Conservation (phyloP, 2,329 filamentous ascomycete species). For the Fusarium incarnatum region DNA sequence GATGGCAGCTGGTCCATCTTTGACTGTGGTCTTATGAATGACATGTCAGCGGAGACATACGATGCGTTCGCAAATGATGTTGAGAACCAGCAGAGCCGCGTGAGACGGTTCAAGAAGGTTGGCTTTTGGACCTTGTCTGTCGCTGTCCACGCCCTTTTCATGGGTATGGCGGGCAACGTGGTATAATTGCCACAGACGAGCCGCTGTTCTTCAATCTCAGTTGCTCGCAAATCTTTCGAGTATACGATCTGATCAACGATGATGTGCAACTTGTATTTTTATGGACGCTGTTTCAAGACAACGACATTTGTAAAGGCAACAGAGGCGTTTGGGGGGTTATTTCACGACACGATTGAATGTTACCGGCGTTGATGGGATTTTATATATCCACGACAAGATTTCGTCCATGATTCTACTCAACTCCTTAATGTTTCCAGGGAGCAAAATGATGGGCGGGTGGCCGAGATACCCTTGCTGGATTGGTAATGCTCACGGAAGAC, state of each 20-base stretch:
- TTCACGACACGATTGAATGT: slow-evolving; percentile 2
- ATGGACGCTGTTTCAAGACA: slow-evolving; percentile 6
- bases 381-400: slow-evolving; percentile 14
- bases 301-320: slow-evolving; percentile 30
- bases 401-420: slow-evolving; percentile 18
- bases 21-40: slow-evolving; percentile 93
- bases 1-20: slow-evolving; percentile 96
- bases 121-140: slow-evolving; percentile 96
- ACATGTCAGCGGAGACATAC: slow-evolving; percentile 93
- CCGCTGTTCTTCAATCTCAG: slow-evolving; percentile 18
- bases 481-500: slow-evolving; percentile 27
- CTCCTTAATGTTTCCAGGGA: slow-evolving; percentile 15
- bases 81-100: slow-evolving; percentile 86
- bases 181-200: slow-evolving; percentile 52
- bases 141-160: slow-evolving; percentile 91
- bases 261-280: slow-evolving; percentile 32
- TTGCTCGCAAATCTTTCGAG: slow-evolving; percentile 1
- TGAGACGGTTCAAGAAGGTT: slow-evolving; percentile 91
- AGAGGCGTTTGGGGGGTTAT: slow-evolving; percentile 35
- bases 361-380: slow-evolving; percentile 25
- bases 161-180: slow-evolving; percentile 90
- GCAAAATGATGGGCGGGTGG: slow-evolving; percentile 16
- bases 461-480: slow-evolving; percentile 37
- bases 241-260: slow-evolving; percentile 10
- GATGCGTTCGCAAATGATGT: slow-evolving; percentile 93